Base-by-base conservation (phyloP, 768 basidiomycete species). In the Scleroderma citrinum region DNA sequence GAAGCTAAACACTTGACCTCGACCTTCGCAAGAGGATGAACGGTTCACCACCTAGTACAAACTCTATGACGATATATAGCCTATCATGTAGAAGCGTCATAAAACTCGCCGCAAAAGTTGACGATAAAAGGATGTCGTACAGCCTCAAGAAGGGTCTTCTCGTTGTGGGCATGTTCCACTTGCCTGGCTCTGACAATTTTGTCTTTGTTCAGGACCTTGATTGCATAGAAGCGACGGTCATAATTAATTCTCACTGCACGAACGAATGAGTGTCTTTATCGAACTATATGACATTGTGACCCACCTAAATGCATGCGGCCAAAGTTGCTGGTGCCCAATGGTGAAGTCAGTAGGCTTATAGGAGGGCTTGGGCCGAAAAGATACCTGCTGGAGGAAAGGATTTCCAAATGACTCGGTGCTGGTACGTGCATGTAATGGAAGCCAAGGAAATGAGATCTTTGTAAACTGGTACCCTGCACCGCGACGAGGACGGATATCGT, bases 51-150 rank as follows among this genome's bases (percentile, higher is more conserved):
- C 96, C 96, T 5, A 92, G 90, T 2, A 92, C 92, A 67, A 90
- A 97, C 72, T 85, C 94, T 82, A 98, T 89, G 48, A 98, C 87
- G 91, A 99, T 95, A 74, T 97, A 99, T 13, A 98, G 76, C 66
- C 97, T 98, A n/a, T n/a, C n/a, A n/a, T n/a, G n/a, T n/a, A 17
- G 86, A 69, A 31, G 81, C 66, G 61, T 98, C 96, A 62, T 98
- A 95, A 64, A 94, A 94, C 3, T 84, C 81, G 32, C 94, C 94
- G 92, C 93, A 97, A 5, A 97, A 81, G 64, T 94, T 97, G 72
- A 97, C 82, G 57, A 97, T 89, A 69, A 97, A 92, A 2, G 92
- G 86, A 65, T 97, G 92, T 50, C 91, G 83, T 6, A 96, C 85
- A 21, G 78, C 77, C 42, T 83, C 80, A 34, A 99, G 80, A 69